These are phyloP conservation scores for Heteromeles arbutifolia DNA, from an alignment of 306 rosid species.

Conservation along the genomic window DNA sequence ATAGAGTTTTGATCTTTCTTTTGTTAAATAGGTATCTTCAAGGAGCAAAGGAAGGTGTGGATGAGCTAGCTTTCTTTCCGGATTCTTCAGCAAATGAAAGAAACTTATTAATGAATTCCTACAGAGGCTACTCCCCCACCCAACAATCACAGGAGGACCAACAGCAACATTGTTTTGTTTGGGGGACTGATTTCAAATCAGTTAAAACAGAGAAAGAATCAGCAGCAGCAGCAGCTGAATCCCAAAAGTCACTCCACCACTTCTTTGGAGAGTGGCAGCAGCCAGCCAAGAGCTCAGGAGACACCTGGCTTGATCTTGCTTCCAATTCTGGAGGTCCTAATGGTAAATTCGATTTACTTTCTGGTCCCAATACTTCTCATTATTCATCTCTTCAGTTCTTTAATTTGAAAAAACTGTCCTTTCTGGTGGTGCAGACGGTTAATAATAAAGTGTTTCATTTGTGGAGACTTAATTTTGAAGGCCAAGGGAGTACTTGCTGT, in stretches of 20 bases:
- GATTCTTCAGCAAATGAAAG: conserved; percentile 59
- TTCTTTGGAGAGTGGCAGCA: conserved; percentile 76
- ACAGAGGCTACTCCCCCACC: conserved; percentile 10
- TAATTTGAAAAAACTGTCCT: background rate
- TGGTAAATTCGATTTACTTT: conserved; percentile 25
- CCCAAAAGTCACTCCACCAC: conserved; percentile 84
- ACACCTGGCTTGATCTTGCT: conserved; percentile 97
- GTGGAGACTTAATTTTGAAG: conserved; percentile 31
- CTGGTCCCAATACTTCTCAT: background rate
- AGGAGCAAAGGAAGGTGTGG: conserved; percentile 64
- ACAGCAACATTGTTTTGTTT: conserved; percentile 68
- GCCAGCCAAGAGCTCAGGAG: conserved; percentile 69
- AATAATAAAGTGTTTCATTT: conserved; percentile 27
- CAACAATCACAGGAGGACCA: conserved; percentile 19
- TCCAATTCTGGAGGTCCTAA: conserved; percentile 63
- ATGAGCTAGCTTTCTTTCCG: conserved; percentile 80
- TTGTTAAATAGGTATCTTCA: conserved; percentile 42
- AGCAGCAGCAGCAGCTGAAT: conserved; percentile 25
- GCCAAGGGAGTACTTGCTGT: conserved; percentile 43
- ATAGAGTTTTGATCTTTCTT: conserved; percentile 3
- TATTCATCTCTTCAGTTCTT: background rate
- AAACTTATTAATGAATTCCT: conserved; percentile 43
- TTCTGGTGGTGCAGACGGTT: conserved; percentile 61
- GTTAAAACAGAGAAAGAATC: conserved; percentile 43
- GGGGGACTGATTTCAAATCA: conserved; percentile 89